Conservation (phyloP, 257 asterid species). For the Catharanthus roseus region DNA sequence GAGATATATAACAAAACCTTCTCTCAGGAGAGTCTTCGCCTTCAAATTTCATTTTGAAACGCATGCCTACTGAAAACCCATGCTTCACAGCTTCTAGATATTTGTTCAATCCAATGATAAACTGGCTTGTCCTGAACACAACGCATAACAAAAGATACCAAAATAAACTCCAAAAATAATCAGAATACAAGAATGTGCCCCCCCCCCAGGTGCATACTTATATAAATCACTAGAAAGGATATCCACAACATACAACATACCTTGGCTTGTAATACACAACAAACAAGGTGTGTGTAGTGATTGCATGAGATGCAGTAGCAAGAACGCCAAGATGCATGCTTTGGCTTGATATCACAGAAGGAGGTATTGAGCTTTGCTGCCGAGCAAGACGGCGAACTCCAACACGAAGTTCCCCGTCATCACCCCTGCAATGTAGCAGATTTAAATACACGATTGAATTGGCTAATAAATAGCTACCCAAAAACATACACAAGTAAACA, state of each 20-base stretch:
- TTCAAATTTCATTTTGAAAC: slow-evolving; percentile 80
- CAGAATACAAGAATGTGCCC: background rate
- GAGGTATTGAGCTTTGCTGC: slow-evolving; percentile 58
- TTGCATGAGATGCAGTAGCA: slow-evolving; percentile 80
- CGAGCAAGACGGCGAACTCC: slow-evolving; percentile 71
- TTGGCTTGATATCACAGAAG: slow-evolving; percentile 81
- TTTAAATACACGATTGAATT: background rate
- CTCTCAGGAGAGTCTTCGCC: slow-evolving; percentile 87
- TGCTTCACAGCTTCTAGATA: slow-evolving; percentile 53
- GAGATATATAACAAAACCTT: slow-evolving; percentile 26
- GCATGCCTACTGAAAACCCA: slow-evolving; percentile 61
- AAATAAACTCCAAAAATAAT: background rate
- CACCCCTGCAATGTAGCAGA: slow-evolving; percentile 38
- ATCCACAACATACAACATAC: slow-evolving; percentile 19
- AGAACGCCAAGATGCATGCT: slow-evolving; percentile 93
- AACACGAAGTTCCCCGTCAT: slow-evolving; percentile 61
- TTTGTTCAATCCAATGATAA: slow-evolving; percentile 65
- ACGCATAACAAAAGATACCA: background rate
- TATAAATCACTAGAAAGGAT: background rate
- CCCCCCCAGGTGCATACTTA: background rate
- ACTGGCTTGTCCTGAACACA: slow-evolving; percentile 64
- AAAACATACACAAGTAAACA: background rate
- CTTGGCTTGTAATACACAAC: slow-evolving; percentile 78
- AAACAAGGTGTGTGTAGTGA: slow-evolving; percentile 55
- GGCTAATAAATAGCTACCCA: background rate